Evolutionary conservation across 768 basidiomycete genomes (phyloP).

Genomic region (Daedaleopsis nitida): DNA sequence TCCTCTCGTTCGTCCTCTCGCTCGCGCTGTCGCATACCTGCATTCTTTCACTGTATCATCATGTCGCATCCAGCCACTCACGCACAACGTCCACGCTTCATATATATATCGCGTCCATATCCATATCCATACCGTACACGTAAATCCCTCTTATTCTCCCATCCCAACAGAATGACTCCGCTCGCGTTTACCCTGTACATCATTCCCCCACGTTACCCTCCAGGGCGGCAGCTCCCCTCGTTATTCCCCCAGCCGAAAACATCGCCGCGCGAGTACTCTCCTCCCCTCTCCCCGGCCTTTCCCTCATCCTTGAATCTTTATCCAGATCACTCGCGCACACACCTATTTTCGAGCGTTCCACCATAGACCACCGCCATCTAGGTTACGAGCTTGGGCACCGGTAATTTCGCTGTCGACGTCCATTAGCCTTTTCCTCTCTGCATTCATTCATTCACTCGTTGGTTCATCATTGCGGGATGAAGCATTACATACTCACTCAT

Average conservation of each 20-base stretch:
- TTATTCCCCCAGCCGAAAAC: neutral
- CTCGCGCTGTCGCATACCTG: neutral
- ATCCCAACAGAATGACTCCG: constrained; percentile 1
- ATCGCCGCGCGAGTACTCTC: too few relatives aligned
- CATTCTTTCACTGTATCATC: constrained; percentile 9
- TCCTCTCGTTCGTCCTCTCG: constrained; percentile 16
- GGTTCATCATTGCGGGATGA: too few relatives aligned
- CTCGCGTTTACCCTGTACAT: constrained; percentile 17
- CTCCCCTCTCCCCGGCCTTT: neutral
- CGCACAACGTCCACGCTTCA: constrained; percentile 17
- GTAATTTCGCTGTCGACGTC: neutral
- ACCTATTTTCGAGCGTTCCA: neutral
- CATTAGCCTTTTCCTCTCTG: neutral
- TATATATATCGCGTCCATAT: constrained; percentile 4
- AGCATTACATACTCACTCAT: too few relatives aligned
- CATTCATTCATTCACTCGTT: neutral
- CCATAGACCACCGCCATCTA: neutral
- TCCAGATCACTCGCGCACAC: neutral
- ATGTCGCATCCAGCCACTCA: constrained; percentile 11
- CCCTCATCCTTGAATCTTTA: too few relatives aligned
- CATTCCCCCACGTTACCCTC: neutral
- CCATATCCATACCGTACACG: constrained; percentile 17
- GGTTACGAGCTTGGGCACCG: constrained; percentile 6
- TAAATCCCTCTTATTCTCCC: constrained; percentile 7
- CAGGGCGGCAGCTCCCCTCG: too few relatives aligned